Evolutionary conservation across 192 early-diverging fungal species (phyloP).

Genomic region (Umbelopsis sp.): DNA sequence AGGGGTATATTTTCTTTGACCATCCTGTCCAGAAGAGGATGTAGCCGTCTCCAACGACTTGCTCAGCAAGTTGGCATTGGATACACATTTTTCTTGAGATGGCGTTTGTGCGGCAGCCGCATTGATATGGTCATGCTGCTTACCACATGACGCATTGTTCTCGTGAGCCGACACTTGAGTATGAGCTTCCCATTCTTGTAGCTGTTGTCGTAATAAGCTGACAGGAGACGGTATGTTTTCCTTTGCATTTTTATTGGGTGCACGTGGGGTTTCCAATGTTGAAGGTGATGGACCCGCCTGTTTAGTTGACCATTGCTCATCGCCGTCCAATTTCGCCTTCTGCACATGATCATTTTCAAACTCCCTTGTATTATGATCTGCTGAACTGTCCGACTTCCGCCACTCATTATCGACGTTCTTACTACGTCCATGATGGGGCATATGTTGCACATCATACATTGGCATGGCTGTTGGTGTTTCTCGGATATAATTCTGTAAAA

Average conservation of each 20-base stretch:
- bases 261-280: constrained; percentile 14
- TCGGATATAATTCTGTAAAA: background rate
- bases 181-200: constrained; percentile 19
- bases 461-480: background rate
- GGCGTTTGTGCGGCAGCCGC: constrained; percentile 15
- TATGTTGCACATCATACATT: background rate
- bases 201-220: constrained; percentile 9
- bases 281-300: background rate
- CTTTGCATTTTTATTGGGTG: background rate
- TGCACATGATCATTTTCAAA: constrained; percentile 22
- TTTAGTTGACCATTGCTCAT: background rate
- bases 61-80: background rate
- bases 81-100: background rate
- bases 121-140: constrained; percentile 18
- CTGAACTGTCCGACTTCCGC: constrained; percentile 20
- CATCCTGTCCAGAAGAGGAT: background rate
- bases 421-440: background rate
- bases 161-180: constrained; percentile 6
- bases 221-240: background rate
- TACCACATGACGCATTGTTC: constrained; percentile 18
- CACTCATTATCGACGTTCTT: background rate
- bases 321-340: constrained; percentile 18
- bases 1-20: constrained; percentile 18
- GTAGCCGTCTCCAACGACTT: background rate
- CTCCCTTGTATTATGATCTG: constrained; percentile 23